A percentile compares a stretch with the other conserved stretches of the same genome.
Evolutionary conservation across 2,329 filamentous ascomycete genomes (phyloP).

Genomic region (Diplodia sapinea): DNA sequence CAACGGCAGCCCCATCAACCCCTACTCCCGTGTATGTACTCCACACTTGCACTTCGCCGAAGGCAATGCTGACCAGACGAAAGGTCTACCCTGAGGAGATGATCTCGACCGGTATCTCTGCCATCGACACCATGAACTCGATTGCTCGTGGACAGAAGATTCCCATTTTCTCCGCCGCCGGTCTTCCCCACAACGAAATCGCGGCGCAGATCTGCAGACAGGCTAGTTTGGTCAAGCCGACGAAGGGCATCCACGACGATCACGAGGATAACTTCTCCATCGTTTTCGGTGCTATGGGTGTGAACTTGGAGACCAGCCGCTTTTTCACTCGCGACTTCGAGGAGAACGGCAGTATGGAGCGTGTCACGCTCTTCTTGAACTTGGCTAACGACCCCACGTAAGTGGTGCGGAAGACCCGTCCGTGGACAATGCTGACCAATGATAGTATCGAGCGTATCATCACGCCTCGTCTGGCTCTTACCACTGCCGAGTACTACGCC

Average conservation of each 20-base stretch:
- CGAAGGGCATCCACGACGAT: conserved; percentile 93
- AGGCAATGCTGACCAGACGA: conserved; percentile 33
- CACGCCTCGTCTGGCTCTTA: conserved; percentile 95
- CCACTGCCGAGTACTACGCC: conserved; percentile 98
- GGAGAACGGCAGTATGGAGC: conserved; percentile 98
- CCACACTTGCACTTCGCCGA: conserved; percentile 34
- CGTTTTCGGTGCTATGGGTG: conserved; percentile 99
- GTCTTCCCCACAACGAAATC: conserved; percentile 99
- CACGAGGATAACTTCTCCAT: conserved; percentile 99
- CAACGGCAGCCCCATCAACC: conserved; percentile 98
- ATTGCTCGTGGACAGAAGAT: conserved; percentile 99
- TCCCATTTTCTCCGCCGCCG: conserved; percentile 96
- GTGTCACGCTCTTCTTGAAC: conserved; percentile 96
- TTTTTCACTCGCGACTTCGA: conserved; percentile 99
- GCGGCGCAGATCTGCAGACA: conserved; percentile 98
- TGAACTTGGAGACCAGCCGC: conserved; percentile 97
- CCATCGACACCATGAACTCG: conserved; percentile 92
- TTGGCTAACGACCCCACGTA: conserved; percentile 98
- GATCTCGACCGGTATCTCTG: conserved; percentile 99
- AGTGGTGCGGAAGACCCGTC: conserved; percentile 44
- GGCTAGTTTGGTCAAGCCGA: conserved; percentile 89
- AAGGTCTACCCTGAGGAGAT: conserved; percentile 99
- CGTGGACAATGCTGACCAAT: conserved; percentile 35
- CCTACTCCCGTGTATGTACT: conserved; percentile 84
- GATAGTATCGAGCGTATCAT: conserved; percentile 97